Evolutionary conservation across 768 basidiomycete genomes (phyloP), one percentile per base, ranked within the genome.

Genomic region (Macrolepiota dolichaula): DNA sequence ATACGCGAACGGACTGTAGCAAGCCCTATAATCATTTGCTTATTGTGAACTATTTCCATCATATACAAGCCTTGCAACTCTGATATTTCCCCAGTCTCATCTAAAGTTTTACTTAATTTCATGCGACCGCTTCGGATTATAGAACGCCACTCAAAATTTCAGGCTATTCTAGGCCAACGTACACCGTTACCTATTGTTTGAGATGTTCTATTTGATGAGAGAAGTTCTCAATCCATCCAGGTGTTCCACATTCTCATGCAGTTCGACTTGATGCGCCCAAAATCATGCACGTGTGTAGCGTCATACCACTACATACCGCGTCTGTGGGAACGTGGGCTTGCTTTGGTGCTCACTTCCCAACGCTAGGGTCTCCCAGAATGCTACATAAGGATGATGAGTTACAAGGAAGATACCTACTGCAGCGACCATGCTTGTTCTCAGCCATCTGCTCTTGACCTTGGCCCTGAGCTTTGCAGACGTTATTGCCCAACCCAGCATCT

Each of bases 401-500:
- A 49, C 24, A 22, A 49, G 24, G 22, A 49, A 2, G 5, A 49
- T 5, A 11, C 22, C 24, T 24, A 17, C 47, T 24, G 11, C 10
- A 15, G 17, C 38, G 6, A 37, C 22, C 13, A 54, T 54, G 52
- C 17, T 54, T 38, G 13, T 24, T 25, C 12, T n/a, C 22, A 54
- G 32, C 10, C 11, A 37, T 24, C 22, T 2, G 3, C 37, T 36
- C n/a, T n/a, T 54, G 5, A 19, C 38, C 37, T 42, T 59, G 36
- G 36, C 17, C 10, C 13, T 15, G 11, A 5, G 59, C 35, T 25
- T 50, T 3, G 32, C 52, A 5, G 17, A 35, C 27, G 53, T 11
- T 3, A n/a, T 55, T 17, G 59, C 52, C 22, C 32, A 55, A 22
- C 59, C 59, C 32, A 47, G 29, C 27, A 61, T 61, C 7, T 32